Evolutionary conservation across 768 basidiomycete genomes (phyloP), one percentile per base, ranked within the genome.

Genomic region (Infundibulicybe gibba): DNA sequence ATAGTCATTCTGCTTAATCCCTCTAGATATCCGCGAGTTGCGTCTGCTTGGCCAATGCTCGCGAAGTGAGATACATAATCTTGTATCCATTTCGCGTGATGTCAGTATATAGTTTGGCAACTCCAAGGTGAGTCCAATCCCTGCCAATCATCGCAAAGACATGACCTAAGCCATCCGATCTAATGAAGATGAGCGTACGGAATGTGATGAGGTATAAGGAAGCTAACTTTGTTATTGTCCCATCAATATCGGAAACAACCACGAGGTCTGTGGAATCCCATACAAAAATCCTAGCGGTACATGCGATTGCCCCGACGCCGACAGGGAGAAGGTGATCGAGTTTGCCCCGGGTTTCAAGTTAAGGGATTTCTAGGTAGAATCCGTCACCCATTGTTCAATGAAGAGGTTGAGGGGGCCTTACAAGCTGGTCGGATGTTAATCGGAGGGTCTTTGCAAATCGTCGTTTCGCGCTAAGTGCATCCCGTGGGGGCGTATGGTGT

Each of bases 21-120:
- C 89, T 61, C 86, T 90, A 98, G 77, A 59, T 99, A 99, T 49
- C 93, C 90, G 40, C 95, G 72, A 21, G 97, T 99, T 31, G 94
- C 88, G 59, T 98, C 97, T 17, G 97, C 97, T 63, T 98, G 97
- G 0, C 97, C 95, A 52, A 98, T 97, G 95, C 94, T 32, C 97
- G 80, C 11, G 94, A 97, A 0, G 95, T 98, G 12, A 98, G 80
- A 63, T 98, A 98, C 82, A 98, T 85, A 60, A 98, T 87, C 71
- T 91, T 94, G 76, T 97, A 98, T 32, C 95, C 97, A 61, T 99
- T 98, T 44, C 90, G 82, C 40, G 77, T 76, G 52, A 99, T 97
- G 60, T 98, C 95, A 2, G 91, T 95, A 67, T 97, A 98, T 14
- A 98, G 74, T 66, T 97, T 98, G 12, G 94, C 95, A 30, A 98